Conservation (phyloP, 177 flowering plant genomes). For the Vitis hybrid region DNA sequence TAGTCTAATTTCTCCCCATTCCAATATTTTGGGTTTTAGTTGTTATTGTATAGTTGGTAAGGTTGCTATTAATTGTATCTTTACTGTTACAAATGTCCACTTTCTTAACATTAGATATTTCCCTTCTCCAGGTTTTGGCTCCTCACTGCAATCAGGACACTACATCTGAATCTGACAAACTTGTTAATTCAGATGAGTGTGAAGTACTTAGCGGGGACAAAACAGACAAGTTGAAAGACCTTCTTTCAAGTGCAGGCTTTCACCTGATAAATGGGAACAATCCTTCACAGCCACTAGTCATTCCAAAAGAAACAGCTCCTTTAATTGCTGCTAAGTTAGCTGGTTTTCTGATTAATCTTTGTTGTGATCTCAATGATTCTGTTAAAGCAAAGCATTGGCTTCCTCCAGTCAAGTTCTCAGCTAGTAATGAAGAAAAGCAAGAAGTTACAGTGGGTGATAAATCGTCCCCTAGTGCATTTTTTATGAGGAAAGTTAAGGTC, state of each 20-base stretch:
- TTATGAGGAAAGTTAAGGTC: constrained; percentile 97
- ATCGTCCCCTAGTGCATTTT: constrained; percentile 87
- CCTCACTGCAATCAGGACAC: constrained; percentile 98
- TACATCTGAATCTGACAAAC: constrained; percentile 96
- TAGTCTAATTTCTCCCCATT: no score
- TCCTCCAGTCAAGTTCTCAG: constrained; percentile 92
- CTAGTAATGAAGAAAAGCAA: constrained; percentile 64
- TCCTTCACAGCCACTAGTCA: constrained; percentile 94
- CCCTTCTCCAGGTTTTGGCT: constrained; percentile 72
- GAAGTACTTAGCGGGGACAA: constrained; percentile 98
- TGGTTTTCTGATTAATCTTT: constrained; percentile 94
- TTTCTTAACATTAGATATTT: constrained; percentile 6
- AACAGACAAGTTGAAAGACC: constrained; percentile 89
- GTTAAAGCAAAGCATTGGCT: constrained; percentile 92
- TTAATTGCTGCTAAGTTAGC: constrained; percentile 99
- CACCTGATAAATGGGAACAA: constrained; percentile 93
- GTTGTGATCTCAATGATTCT: constrained; percentile 98
- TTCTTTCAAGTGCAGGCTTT: constrained; percentile 92
- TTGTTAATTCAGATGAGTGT: constrained; percentile 93
- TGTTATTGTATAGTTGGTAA: no score
- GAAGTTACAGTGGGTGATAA: constrained; percentile 53
- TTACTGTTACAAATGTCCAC: not conserved
- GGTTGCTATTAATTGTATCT: no score
- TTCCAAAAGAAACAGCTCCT: constrained; percentile 87
- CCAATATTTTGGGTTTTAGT: no score